These are phyloP conservation scores for Aspergillus mulundensis DNA, from an alignment of 495 filamentous ascomycete genomes.

Conservation along the genomic window DNA sequence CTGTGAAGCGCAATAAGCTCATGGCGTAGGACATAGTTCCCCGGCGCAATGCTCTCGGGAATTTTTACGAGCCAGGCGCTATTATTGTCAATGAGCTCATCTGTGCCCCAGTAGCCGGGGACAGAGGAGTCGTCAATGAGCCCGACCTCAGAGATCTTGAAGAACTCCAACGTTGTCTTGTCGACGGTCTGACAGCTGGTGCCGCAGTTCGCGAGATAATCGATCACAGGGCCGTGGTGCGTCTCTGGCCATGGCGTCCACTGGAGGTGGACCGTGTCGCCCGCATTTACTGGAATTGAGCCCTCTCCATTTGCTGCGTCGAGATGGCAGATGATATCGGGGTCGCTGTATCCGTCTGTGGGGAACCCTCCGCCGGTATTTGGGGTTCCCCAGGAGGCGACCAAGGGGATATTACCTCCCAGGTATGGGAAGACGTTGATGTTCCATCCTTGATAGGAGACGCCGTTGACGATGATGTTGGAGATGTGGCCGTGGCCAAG, in stretches of 20 bases:
- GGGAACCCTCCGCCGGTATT: conserved; percentile 21
- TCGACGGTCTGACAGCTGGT: conserved; percentile 55
- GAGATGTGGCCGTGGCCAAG: conserved; percentile 50
- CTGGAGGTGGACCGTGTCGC: conserved; percentile 46
- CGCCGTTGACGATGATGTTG: conserved; percentile 50
- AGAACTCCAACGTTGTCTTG: conserved; percentile 61
- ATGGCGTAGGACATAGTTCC: conserved; percentile 69
- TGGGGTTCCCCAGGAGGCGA: conserved; percentile 44
- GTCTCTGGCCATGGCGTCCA: conserved; percentile 59
- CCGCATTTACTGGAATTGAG: conserved; percentile 45
- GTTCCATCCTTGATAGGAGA: conserved; percentile 30
- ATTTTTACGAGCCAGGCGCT: conserved; percentile 61
- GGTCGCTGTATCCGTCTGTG: conserved; percentile 50
- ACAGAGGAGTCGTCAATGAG: conserved; percentile 40
- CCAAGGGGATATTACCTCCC: conserved; percentile 30
- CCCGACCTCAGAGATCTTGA: conserved; percentile 64
- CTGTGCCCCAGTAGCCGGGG: conserved; percentile 56
- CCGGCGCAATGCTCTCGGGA: conserved; percentile 53
- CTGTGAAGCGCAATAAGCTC: conserved; percentile 67
- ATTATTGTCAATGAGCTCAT: conserved; percentile 57
- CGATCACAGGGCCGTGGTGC: conserved; percentile 61
- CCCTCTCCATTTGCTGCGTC: conserved; percentile 44
- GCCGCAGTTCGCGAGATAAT: conserved; percentile 64
- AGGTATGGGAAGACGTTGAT: conserved; percentile 23
- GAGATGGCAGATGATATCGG: conserved; percentile 61